These are phyloP conservation scores for Diaporthe australafricana DNA, from an alignment of 2,329 filamentous ascomycete genomes.

Conservation along the genomic window DNA sequence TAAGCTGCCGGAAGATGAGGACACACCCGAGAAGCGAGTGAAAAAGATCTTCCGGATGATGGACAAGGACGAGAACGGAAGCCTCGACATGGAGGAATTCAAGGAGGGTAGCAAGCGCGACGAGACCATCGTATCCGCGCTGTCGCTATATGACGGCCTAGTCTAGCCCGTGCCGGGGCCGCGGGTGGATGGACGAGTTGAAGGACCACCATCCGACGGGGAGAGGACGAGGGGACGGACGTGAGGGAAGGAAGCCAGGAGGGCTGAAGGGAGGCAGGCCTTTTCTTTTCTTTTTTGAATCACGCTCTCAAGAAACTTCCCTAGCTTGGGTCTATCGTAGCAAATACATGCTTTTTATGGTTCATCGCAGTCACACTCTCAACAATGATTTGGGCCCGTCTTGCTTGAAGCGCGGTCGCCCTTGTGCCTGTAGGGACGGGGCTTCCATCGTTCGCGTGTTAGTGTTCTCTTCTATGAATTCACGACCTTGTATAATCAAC, in stretches of 20 bases:
- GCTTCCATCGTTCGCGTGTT: no score
- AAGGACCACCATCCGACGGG: no score
- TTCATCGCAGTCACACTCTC: background rate
- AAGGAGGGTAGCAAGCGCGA: constrained; percentile 99
- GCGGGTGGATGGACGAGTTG: background rate
- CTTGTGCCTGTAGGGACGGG: background rate
- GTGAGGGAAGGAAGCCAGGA: background rate
- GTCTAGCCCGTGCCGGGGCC: constrained; percentile 65
- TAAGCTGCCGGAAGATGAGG: constrained; percentile 97
- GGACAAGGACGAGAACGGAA: constrained; percentile 99
- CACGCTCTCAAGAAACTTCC: constrained; percentile 25
- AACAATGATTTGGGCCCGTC: background rate
- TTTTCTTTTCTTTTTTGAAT: constrained; percentile 19
- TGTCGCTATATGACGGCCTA: constrained; percentile 95
- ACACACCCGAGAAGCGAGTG: constrained; percentile 98
- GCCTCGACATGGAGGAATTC: constrained; percentile 96
- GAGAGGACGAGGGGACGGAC: background rate
- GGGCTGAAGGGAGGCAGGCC: constrained; percentile 7
- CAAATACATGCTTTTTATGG: constrained; percentile 29
- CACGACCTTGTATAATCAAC: background rate
- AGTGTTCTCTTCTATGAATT: background rate
- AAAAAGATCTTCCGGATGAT: constrained; percentile 99
- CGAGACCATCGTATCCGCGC: constrained; percentile 96
- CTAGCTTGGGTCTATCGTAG: constrained; percentile 32
- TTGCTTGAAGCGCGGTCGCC: background rate